Conservation (phyloP, 1,284 basidiomycete genomes). For the Phylloporus gajari region DNA sequence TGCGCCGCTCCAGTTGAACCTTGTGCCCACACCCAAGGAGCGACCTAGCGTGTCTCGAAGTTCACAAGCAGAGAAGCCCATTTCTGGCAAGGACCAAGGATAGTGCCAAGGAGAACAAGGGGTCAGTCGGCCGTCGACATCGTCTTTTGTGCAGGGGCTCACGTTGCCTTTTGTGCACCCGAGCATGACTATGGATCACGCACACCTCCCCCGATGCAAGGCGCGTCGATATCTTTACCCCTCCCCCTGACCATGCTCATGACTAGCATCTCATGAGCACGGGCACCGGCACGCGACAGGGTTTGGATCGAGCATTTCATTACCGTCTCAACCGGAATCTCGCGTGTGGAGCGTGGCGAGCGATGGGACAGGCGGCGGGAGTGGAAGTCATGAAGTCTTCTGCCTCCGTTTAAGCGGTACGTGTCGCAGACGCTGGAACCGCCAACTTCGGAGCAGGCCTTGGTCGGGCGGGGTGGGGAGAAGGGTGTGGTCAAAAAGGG, state of each 20-base stretch:
- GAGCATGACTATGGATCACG: slow-evolving; percentile 1
- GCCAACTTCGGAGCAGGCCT: slow-evolving; percentile 62
- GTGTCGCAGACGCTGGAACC: slow-evolving; percentile 77
- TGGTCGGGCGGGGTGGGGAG: slow-evolving; percentile 44
- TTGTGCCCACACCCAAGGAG: slow-evolving; percentile 42
- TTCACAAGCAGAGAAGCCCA: slow-evolving; percentile 12
- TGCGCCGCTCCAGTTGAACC: slow-evolving; percentile 59
- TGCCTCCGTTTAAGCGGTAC: slow-evolving; percentile 76
- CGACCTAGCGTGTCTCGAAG: slow-evolving; percentile 28
- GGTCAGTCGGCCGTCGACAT: slow-evolving; percentile 49
- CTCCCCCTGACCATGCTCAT: slow-evolving; percentile 34
- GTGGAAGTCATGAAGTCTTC: slow-evolving; percentile 42
- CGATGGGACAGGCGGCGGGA: slow-evolving; percentile 41
- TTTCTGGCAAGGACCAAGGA: slow-evolving; percentile 1
- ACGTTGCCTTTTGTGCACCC: slow-evolving; percentile 23
- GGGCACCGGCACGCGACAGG: not conserved
- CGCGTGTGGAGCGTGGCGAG: slow-evolving; percentile 49
- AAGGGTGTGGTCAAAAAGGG: slow-evolving; percentile 15
- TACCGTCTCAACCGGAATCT: slow-evolving; percentile 39
- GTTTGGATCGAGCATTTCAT: slow-evolving; percentile 29
- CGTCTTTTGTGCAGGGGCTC: slow-evolving; percentile 52
- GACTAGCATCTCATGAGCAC: slow-evolving; percentile 11
- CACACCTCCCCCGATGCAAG: slow-evolving; percentile 40
- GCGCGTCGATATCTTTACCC: slow-evolving; percentile 34
- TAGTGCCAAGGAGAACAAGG: slow-evolving; percentile 23